Evolutionary conservation across 805 yeast genomes (phyloP).

Genomic region (Wickerhamiella dianesei): DNA sequence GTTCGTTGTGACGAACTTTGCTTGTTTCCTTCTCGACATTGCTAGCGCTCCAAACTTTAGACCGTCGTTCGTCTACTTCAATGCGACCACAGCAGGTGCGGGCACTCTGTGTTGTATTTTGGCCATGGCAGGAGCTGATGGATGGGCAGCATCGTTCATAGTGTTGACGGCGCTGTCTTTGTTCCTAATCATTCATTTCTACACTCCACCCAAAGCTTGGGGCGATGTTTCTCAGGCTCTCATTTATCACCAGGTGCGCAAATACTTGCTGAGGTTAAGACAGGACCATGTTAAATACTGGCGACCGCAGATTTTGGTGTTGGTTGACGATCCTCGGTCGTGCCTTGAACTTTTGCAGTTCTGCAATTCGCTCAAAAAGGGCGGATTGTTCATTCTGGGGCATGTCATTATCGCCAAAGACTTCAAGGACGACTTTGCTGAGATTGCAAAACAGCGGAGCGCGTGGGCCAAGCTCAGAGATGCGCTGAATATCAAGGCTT

Average conservation of each 20-base stretch:
- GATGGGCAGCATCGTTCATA: slow-evolving; percentile 68
- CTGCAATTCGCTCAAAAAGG: slow-evolving; percentile 89
- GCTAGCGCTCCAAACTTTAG: slow-evolving; percentile 98
- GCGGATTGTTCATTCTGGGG: slow-evolving; percentile 84
- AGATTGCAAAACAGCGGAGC: slow-evolving; percentile 53
- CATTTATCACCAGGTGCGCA: slow-evolving; percentile 92
- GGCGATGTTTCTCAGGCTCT: slow-evolving; percentile 95
- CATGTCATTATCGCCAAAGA: slow-evolving; percentile 64
- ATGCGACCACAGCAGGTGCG: slow-evolving; percentile 60
- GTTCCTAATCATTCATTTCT: slow-evolving; percentile 70
- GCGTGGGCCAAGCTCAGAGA: slow-evolving; percentile 84
- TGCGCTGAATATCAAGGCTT: slow-evolving; percentile 67
- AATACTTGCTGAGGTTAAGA: slow-evolving; percentile 65
- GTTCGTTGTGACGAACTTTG: slow-evolving; percentile 82
- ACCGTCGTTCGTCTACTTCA: slow-evolving; percentile 85
- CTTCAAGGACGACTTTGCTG: slow-evolving; percentile 53
- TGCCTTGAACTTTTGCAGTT: slow-evolving; percentile 85
- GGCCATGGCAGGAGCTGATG: slow-evolving; percentile 94
- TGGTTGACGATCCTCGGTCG: slow-evolving; percentile 85
- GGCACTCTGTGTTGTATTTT: slow-evolving; percentile 59
- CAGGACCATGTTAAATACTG: slow-evolving; percentile 95
- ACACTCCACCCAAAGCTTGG: slow-evolving; percentile 92
- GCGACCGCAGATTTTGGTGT: slow-evolving; percentile 86
- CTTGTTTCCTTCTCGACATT: slow-evolving; percentile 74
- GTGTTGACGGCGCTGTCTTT: slow-evolving; percentile 50